Conservation (phyloP, 306 rosid species). For the Cucumis hystrix region DNA sequence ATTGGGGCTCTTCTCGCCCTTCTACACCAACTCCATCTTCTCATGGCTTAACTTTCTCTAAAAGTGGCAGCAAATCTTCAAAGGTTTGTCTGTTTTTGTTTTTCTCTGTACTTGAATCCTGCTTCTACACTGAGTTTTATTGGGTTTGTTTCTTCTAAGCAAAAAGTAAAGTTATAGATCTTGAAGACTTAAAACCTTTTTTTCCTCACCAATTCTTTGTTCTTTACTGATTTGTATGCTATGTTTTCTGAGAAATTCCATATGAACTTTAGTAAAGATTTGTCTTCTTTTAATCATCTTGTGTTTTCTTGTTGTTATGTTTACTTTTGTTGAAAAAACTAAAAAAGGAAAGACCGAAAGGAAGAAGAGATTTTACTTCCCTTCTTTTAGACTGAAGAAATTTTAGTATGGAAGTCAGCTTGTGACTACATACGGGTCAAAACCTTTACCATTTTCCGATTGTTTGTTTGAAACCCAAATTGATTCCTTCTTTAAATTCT, state of each 20-base stretch:
- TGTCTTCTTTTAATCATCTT: neutral
- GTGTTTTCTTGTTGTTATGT: neutral
- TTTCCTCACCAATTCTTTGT: neutral
- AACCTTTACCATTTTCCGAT: neutral
- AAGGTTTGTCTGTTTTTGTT: slow-evolving; percentile 26
- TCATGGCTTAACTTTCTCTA: slow-evolving; percentile 28
- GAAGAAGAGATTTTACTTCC: neutral
- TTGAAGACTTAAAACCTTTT: neutral
- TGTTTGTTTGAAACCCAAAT: neutral
- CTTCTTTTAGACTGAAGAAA: neutral
- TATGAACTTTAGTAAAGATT: neutral
- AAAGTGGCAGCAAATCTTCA: slow-evolving; percentile 32
- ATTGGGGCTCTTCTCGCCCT: slow-evolving; percentile 38
- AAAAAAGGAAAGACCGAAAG: neutral
- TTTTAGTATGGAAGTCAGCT: neutral
- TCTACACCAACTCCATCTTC: slow-evolving; percentile 32
- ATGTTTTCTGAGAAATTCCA: neutral
- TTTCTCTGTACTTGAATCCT: neutral
- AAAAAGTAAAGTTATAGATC: neutral
- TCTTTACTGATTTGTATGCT: neutral
- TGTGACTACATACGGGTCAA: neutral
- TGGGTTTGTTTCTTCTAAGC: neutral
- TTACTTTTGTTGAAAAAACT: neutral
- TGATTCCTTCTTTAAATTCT: neutral
- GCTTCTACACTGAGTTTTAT: neutral